phyloP scores from a whole-genome alignment of 345 rosid genomes.

The Syzygium grande region DNA sequence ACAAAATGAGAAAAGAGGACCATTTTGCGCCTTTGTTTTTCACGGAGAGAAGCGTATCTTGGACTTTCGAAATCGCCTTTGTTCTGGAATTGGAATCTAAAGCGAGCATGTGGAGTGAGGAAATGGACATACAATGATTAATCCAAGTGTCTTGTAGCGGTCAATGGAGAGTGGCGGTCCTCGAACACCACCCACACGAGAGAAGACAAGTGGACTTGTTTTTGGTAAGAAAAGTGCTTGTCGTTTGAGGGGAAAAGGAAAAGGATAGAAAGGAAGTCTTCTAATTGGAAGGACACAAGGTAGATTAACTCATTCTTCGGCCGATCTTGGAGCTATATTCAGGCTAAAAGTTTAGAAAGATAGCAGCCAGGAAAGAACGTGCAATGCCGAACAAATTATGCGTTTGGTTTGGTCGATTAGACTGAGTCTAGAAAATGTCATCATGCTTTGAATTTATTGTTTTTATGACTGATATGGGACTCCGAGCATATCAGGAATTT shows the following conservation, averaged over 20 bases:
- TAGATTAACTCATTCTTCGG: background rate
- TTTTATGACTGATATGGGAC: background rate
- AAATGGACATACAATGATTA: background rate
- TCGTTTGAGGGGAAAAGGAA: background rate
- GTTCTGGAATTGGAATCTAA: background rate
- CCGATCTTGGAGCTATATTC: background rate
- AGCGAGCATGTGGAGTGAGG: background rate
- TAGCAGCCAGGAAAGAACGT: background rate
- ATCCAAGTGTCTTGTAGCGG: background rate
- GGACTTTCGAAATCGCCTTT: background rate
- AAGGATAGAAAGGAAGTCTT: background rate
- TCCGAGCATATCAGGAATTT: background rate
- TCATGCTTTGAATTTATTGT: background rate
- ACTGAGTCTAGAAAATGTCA: background rate
- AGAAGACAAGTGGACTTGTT: background rate
- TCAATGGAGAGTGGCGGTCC: background rate
- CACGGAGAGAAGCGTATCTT: background rate
- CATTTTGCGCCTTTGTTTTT: background rate
- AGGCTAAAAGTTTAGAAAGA: background rate
- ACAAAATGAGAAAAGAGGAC: background rate
- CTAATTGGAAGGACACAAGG: background rate
- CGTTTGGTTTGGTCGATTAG: background rate
- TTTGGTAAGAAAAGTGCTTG: background rate
- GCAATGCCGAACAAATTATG: background rate
- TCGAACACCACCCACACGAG: background rate